A percentile compares a stretch with the other conserved stretches of the same genome.
phyloP scores from a whole-genome alignment of 139 green algal genomes.

The Coelastrella sp. region DNA sequence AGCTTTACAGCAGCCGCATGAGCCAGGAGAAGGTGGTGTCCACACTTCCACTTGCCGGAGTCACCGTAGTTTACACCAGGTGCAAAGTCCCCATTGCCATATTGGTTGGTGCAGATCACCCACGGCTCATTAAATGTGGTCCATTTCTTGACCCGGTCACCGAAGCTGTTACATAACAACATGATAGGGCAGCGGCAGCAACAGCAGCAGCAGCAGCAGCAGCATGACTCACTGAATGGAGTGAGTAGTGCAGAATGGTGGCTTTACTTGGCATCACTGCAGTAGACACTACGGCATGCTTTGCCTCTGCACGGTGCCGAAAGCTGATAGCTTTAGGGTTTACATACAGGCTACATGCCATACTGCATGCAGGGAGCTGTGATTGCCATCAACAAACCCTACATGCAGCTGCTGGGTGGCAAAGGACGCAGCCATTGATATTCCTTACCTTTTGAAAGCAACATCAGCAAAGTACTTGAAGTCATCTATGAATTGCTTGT shows the following conservation, averaged over 20 bases:
- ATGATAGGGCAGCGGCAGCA: neutral
- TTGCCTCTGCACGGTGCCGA: too few species aligned
- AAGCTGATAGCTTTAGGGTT: too few species aligned
- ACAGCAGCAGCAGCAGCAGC: neutral
- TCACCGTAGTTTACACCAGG: constrained; percentile 36
- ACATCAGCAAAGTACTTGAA: constrained; percentile 46
- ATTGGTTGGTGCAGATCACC: constrained; percentile 43
- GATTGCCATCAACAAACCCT: too few species aligned
- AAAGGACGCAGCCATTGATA: too few species aligned
- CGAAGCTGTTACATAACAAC: neutral
- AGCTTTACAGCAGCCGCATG: constrained; percentile 46
- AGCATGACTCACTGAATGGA: neutral
- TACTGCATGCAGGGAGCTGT: too few species aligned
- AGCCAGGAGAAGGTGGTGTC: constrained; percentile 53
- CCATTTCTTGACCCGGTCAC: constrained; percentile 44
- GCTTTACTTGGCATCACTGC: neutral
- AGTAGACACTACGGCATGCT: too few species aligned
- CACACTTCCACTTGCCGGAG: constrained; percentile 43
- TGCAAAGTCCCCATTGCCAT: constrained; percentile 48
- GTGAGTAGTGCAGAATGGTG: neutral
- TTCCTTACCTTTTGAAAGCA: constrained; percentile 40
- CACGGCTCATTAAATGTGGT: constrained; percentile 59
- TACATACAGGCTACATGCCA: too few species aligned
- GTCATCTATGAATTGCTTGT: constrained; percentile 33
- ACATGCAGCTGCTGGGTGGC: too few species aligned